These are phyloP conservation scores for Houttuynia cordata DNA, from an alignment of 164 flowering plant species.

Conservation along the genomic window DNA sequence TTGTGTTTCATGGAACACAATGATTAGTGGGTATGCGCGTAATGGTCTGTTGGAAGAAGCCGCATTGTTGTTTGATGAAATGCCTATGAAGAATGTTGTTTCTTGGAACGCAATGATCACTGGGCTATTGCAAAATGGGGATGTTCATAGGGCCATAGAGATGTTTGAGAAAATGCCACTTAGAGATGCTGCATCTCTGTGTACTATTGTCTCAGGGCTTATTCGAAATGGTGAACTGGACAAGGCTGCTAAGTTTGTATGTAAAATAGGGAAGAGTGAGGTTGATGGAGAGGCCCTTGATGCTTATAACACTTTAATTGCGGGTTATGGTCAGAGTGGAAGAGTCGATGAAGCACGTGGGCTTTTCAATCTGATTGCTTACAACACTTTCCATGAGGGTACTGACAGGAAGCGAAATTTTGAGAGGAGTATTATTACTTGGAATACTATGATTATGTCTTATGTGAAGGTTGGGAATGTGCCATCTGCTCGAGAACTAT, in stretches of 20 bases:
- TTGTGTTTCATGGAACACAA: too few species aligned
- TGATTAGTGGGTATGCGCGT: too few species aligned
- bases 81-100: constrained; percentile 10
- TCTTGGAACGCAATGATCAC: constrained; percentile 14
- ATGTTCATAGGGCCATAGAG: constrained; percentile 5
- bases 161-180: constrained; percentile 11
- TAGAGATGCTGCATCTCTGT: constrained; percentile 8
- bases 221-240: constrained; percentile 10
- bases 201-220: constrained; percentile 9
- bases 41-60: too few species aligned
- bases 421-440: constrained; percentile 8
- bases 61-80: constrained; percentile 1
- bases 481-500: constrained; percentile 5
- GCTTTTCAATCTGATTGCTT: constrained; percentile 1
- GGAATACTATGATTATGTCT: constrained; percentile 17
- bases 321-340: constrained; percentile 11
- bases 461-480: constrained; percentile 10
- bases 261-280: neutral
- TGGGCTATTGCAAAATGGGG: constrained; percentile 8
- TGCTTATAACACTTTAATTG: constrained; percentile 13
- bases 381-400: neutral
- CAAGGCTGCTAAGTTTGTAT: constrained; percentile 6
- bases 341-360: constrained; percentile 9
- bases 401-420: neutral
- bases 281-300: neutral